A percentile compares a stretch with the other conserved stretches of the same genome.
phyloP scores from a whole-genome alignment of 2,329 filamentous ascomycete species.

The Proliferodiscus dingleyae region DNA sequence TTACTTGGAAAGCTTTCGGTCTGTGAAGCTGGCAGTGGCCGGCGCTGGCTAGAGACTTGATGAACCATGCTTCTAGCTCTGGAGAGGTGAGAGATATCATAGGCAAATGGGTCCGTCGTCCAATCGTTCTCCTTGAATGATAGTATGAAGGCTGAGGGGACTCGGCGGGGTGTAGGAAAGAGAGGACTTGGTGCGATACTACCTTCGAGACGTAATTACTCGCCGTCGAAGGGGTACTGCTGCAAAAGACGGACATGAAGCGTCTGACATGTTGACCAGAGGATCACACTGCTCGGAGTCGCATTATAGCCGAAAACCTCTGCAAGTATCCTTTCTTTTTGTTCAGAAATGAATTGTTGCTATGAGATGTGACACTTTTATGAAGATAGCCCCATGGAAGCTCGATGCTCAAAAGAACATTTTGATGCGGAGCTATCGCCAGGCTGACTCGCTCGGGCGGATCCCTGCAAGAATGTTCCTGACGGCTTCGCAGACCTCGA shows the following conservation, averaged over 20 bases:
- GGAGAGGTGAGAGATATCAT: slow-evolving; percentile 12
- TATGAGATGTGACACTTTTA: not conserved
- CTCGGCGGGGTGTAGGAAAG: slow-evolving; percentile 29
- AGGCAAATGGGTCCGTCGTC: slow-evolving; percentile 1
- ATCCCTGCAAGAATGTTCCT: slow-evolving; percentile 8
- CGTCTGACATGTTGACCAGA: slow-evolving; percentile 51
- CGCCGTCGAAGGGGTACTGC: slow-evolving; percentile 44
- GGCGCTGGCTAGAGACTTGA: slow-evolving; percentile 28
- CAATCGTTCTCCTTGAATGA: not conserved
- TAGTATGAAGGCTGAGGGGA: slow-evolving; percentile 6
- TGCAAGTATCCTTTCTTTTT: not conserved
- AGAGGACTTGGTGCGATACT: slow-evolving; percentile 32
- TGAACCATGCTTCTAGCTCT: slow-evolving; percentile 31
- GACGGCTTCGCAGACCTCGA: not conserved
- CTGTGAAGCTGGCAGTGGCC: slow-evolving; percentile 27
- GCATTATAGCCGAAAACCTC: slow-evolving; percentile 19
- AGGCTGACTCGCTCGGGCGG: too few relatives aligned
- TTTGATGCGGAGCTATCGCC: slow-evolving; percentile 1
- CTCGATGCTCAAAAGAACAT: not conserved
- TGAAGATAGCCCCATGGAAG: slow-evolving; percentile 1
- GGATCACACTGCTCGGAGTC: slow-evolving; percentile 20
- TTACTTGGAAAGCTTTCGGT: slow-evolving; percentile 10
- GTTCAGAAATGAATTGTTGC: not conserved
- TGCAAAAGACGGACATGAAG: slow-evolving; percentile 60
- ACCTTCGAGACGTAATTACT: slow-evolving; percentile 43